Evolutionary conservation across 495 filamentous ascomycete genomes (phyloP).

Genomic region (Hyphodiscus hymeniophilus): DNA sequence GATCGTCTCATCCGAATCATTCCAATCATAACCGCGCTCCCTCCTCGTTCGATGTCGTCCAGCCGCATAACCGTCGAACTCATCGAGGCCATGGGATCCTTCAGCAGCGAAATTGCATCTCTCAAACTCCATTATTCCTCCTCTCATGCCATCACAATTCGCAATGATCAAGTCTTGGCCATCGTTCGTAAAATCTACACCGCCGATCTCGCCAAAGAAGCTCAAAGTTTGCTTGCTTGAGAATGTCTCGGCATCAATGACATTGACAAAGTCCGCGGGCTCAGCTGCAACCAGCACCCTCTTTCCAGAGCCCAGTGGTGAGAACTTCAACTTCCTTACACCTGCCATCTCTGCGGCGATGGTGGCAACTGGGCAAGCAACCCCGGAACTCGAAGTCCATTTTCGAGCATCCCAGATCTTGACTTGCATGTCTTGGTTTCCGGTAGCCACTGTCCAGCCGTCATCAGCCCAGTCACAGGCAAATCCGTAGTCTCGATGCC

Average conservation of each 20-base stretch:
- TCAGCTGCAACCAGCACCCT: constrained; percentile 72
- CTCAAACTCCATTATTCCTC: constrained; percentile 74
- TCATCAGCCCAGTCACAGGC: constrained; percentile 89
- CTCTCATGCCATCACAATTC: constrained; percentile 65
- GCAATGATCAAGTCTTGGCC: constrained; percentile 66
- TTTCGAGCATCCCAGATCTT: constrained; percentile 82
- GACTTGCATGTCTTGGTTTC: constrained; percentile 79
- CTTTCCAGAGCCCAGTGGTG: constrained; percentile 66
- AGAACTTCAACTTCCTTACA: constrained; percentile 71
- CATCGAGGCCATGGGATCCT: constrained; percentile 27
- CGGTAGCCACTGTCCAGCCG: constrained; percentile 81
- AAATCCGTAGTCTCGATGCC: constrained; percentile 79
- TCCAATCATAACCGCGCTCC: constrained; percentile 28
- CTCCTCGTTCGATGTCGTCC: constrained; percentile 10
- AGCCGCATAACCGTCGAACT: background rate
- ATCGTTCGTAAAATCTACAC: constrained; percentile 63
- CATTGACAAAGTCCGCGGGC: constrained; percentile 71
- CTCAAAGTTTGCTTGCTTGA: constrained; percentile 65
- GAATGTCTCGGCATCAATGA: constrained; percentile 69
- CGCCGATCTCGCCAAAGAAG: constrained; percentile 81
- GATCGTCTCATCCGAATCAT: constrained; percentile 23
- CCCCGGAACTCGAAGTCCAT: constrained; percentile 45
- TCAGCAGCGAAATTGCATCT: constrained; percentile 39
- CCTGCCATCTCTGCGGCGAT: constrained; percentile 71
- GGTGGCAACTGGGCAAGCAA: constrained; percentile 42